Conservation (phyloP, 495 filamentous ascomycete genomes). For the Hypoxylon perforatum region DNA sequence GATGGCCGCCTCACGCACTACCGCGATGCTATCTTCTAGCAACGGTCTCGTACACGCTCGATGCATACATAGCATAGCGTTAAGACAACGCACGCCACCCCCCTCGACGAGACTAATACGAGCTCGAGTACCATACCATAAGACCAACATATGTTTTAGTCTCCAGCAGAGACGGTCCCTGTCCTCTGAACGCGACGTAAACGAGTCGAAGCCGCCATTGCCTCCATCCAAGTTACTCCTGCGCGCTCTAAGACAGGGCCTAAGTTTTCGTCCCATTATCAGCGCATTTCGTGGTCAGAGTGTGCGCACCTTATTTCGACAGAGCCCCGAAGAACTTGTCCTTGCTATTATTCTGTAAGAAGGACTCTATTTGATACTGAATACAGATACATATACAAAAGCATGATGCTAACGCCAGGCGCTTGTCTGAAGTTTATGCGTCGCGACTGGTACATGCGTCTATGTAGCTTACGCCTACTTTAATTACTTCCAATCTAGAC, state of each 20-base stretch:
- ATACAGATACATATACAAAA: neutral
- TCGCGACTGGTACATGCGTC: slow-evolving; percentile 62
- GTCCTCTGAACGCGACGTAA: slow-evolving; percentile 36
- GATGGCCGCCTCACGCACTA: slow-evolving; percentile 22
- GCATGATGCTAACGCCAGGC: slow-evolving; percentile 34
- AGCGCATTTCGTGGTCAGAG: slow-evolving; percentile 47
- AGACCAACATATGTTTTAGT: slow-evolving; percentile 6
- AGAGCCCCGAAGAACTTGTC: slow-evolving; percentile 55
- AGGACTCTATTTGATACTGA: neutral
- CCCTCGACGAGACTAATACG: neutral
- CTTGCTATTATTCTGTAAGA: slow-evolving; percentile 47
- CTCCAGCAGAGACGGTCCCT: slow-evolving; percentile 38
- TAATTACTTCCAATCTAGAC: slow-evolving; percentile 69
- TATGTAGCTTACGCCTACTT: slow-evolving; percentile 74
- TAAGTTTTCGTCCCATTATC: slow-evolving; percentile 48
- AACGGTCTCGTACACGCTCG: slow-evolving; percentile 22
- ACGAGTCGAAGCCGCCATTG: slow-evolving; percentile 34
- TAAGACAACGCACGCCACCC: slow-evolving; percentile 1
- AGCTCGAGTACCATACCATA: neutral
- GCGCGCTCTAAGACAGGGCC: slow-evolving; percentile 44
- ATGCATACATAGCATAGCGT: slow-evolving; percentile 28
- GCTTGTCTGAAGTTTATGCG: slow-evolving; percentile 45
- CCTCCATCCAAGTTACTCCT: slow-evolving; percentile 43
- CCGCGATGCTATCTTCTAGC: slow-evolving; percentile 5
- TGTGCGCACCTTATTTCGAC: slow-evolving; percentile 47